phyloP scores from a whole-genome alignment of 75 land plant genomes.

The Pinus taeda region DNA sequence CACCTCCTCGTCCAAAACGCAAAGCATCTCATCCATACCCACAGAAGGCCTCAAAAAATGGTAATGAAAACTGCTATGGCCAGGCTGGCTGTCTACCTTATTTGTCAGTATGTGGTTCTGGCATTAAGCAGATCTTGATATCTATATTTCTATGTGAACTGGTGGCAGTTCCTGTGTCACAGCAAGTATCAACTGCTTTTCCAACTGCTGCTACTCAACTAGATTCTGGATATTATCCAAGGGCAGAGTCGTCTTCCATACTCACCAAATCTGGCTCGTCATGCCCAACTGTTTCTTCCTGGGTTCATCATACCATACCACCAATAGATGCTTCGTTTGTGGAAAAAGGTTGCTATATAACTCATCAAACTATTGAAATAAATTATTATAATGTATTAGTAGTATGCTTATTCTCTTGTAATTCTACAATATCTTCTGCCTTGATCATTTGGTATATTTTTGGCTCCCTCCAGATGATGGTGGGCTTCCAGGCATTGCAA shows the following conservation, averaged over 20 bases:
- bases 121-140: background rate
- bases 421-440: background rate
- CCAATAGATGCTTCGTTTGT: slow-evolving; percentile 13
- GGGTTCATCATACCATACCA: slow-evolving; percentile 28
- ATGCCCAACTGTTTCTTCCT: slow-evolving; percentile 32
- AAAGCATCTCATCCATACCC: slow-evolving; percentile 98
- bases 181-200: slow-evolving; percentile 21
- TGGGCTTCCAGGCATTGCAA: slow-evolving; percentile 19
- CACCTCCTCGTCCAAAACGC: slow-evolving; percentile 95
- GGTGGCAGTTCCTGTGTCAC: slow-evolving; percentile 26
- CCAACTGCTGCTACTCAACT: slow-evolving; percentile 23
- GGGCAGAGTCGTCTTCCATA: slow-evolving; percentile 37
- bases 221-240: slow-evolving; percentile 29
- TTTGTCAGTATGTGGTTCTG: background rate
- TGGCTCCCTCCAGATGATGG: slow-evolving; percentile 12
- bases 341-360: slow-evolving; percentile 26
- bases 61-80: slow-evolving; percentile 21
- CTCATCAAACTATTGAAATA: background rate
- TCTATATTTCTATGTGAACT: slow-evolving; percentile 7
- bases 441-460: background rate
- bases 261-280: slow-evolving; percentile 28
- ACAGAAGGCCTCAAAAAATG: slow-evolving; percentile 79
- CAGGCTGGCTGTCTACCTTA: background rate
- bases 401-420: background rate
- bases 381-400: background rate